Conservation (phyloP, 2,329 filamentous ascomycete genomes). For the Alternaria gaisen region DNA sequence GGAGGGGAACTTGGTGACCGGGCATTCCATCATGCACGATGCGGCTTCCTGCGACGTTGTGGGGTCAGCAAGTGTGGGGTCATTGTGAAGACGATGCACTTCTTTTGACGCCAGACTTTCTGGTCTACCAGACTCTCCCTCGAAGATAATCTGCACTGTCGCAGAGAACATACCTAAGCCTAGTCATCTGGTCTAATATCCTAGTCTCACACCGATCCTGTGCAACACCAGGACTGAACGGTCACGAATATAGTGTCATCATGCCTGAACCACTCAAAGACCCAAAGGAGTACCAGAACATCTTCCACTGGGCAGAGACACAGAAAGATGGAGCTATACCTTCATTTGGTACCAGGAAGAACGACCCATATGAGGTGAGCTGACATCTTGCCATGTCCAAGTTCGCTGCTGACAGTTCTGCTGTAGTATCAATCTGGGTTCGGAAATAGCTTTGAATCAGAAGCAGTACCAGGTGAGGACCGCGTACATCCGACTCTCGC, state of each 20-base stretch:
- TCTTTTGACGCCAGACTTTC: constrained; percentile 9
- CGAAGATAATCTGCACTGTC: background rate
- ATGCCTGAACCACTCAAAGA: constrained; percentile 43
- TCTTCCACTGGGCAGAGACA: constrained; percentile 65
- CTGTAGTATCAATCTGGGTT: constrained; percentile 65
- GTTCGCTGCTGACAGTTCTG: constrained; percentile 15
- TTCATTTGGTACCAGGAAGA: constrained; percentile 63
- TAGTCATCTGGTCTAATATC: background rate
- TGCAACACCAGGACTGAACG: background rate
- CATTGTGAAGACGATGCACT: constrained; percentile 8
- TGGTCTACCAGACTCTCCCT: background rate
- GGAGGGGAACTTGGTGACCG: constrained; percentile 2
- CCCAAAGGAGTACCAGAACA: constrained; percentile 50
- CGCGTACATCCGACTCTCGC: background rate
- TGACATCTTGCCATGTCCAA: constrained; percentile 6
- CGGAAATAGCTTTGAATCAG: constrained; percentile 61
- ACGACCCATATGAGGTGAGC: constrained; percentile 62
- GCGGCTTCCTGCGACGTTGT: constrained; percentile 13
- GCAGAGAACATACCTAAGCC: background rate
- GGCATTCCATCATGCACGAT: constrained; percentile 2
- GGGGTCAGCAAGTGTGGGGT: constrained; percentile 23
- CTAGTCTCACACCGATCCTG: constrained; percentile 5
- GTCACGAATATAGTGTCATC: constrained; percentile 8
- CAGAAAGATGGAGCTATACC: constrained; percentile 65
- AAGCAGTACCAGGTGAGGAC: constrained; percentile 54